phyloP scores from a whole-genome alignment of 2,329 filamentous ascomycete genomes.

The Cercospora sesami region DNA sequence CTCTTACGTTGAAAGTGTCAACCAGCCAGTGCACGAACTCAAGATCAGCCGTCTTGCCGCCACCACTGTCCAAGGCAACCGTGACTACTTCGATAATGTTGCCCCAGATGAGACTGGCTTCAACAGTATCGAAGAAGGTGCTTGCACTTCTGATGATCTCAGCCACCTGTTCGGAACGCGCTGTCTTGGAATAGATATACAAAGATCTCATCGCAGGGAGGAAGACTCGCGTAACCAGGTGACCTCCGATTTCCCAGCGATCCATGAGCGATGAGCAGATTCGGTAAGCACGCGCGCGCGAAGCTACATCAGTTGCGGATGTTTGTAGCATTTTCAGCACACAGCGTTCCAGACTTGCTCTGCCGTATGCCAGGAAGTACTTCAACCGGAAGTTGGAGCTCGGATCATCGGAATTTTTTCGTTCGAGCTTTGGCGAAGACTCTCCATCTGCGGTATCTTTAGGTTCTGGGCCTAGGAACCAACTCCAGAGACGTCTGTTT shows the following conservation, averaged over 20 bases:
- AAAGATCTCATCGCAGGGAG: constrained; percentile 81
- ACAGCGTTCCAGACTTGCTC: constrained; percentile 71
- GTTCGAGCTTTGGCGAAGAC: constrained; percentile 27
- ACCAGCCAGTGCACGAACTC: constrained; percentile 79
- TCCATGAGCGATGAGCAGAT: constrained; percentile 97
- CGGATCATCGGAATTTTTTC: constrained; percentile 51
- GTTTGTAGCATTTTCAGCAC: constrained; percentile 73
- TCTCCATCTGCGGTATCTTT: constrained; percentile 37
- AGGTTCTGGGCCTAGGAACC: constrained; percentile 83
- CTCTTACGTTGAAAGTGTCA: constrained; percentile 83
- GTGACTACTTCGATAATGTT: constrained; percentile 32
- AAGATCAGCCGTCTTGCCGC: constrained; percentile 52
- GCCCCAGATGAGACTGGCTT: constrained; percentile 83
- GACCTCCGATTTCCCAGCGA: constrained; percentile 91
- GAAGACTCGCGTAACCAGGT: constrained; percentile 86
- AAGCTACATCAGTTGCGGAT: constrained; percentile 56
- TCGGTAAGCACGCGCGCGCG: constrained; percentile 80
- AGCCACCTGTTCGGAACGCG: constrained; percentile 69
- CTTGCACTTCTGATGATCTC: constrained; percentile 92
- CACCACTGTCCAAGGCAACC: constrained; percentile 16
- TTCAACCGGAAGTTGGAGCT: constrained; percentile 53
- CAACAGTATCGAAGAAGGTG: constrained; percentile 95
- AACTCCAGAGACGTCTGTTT: constrained; percentile 91
- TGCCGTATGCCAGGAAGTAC: constrained; percentile 80
- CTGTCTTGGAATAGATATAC: constrained; percentile 67